Evolutionary conservation across 2,329 filamentous ascomycete species (phyloP).

Genomic region (Aspergillus sp.): DNA sequence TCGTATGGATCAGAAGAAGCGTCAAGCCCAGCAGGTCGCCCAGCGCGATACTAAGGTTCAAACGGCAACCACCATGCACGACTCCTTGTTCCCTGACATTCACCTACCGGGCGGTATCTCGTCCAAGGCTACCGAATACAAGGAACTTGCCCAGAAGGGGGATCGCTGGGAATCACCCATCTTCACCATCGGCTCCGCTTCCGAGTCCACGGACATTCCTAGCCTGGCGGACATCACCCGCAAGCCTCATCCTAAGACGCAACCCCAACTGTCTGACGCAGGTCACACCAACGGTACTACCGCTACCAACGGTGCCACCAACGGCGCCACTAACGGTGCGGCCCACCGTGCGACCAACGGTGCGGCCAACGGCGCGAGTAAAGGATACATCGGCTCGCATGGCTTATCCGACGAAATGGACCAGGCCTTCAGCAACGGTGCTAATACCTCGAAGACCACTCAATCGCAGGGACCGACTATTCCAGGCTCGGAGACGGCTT

Average conservation of each 20-base stretch:
- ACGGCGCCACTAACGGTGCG: slow-evolving; percentile 4
- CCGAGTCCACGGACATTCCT: slow-evolving; percentile 71
- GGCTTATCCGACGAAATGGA: slow-evolving; percentile 35
- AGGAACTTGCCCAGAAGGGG: slow-evolving; percentile 80
- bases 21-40: slow-evolving; percentile 57
- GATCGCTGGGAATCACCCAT: slow-evolving; percentile 93
- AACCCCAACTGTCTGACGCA: slow-evolving; percentile 13
- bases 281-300: slow-evolving; percentile 19
- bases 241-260: slow-evolving; percentile 56
- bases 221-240: slow-evolving; percentile 53
- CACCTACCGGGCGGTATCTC: slow-evolving; percentile 84
- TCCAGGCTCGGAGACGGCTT: slow-evolving; percentile 17
- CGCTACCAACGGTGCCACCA: slow-evolving; percentile 9
- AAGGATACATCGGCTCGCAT: slow-evolving; percentile 20
- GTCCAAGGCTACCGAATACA: slow-evolving; percentile 91
- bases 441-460: neutral
- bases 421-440: slow-evolving; percentile 26
- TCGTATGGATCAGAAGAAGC: slow-evolving; percentile 70
- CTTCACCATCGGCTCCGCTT: slow-evolving; percentile 80
- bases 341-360: slow-evolving; percentile 11
- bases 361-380: slow-evolving; percentile 7
- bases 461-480: slow-evolving; percentile 7
- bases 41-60: slow-evolving; percentile 72
- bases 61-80: slow-evolving; percentile 78
- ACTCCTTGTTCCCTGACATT: slow-evolving; percentile 89